Evolutionary conservation across 2,329 filamentous ascomycete genomes (phyloP).

Genomic region (Myriosclerotinia scirpicola): DNA sequence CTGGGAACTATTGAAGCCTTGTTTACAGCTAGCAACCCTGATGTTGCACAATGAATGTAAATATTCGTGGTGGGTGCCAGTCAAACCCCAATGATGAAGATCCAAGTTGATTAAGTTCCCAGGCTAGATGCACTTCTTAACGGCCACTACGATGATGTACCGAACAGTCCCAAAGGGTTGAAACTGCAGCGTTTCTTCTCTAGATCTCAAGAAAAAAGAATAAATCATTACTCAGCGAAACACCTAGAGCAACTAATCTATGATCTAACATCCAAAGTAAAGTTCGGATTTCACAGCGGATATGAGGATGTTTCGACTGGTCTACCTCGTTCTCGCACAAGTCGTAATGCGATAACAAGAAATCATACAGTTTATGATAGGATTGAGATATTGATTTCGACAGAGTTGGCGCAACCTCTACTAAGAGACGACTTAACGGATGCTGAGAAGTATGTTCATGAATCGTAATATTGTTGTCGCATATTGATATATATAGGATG

Average conservation of each 20-base stretch:
- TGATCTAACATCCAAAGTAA: background rate
- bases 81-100: too few relatives aligned
- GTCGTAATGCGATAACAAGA: constrained; percentile 15
- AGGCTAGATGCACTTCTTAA: constrained; percentile 16
- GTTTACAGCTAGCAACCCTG: constrained; percentile 11
- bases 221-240: background rate
- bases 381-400: constrained; percentile 1
- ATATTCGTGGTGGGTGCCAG: constrained; percentile 4
- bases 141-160: background rate
- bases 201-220: background rate
- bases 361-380: background rate
- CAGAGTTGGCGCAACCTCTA: constrained; percentile 10
- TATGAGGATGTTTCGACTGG: constrained; percentile 14
- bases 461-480: background rate
- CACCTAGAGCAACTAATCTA: background rate
- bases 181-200: constrained; percentile 8
- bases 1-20: constrained; percentile 6
- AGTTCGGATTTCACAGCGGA: constrained; percentile 9
- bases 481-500: constrained; percentile 2
- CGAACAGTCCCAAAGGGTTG: background rate
- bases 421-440: constrained; percentile 9
- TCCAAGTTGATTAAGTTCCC: background rate
- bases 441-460: constrained; percentile 6
- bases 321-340: background rate
- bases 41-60: constrained; percentile 11